Conservation (phyloP, 768 basidiomycete species). For the Chalciporus chontae region DNA sequence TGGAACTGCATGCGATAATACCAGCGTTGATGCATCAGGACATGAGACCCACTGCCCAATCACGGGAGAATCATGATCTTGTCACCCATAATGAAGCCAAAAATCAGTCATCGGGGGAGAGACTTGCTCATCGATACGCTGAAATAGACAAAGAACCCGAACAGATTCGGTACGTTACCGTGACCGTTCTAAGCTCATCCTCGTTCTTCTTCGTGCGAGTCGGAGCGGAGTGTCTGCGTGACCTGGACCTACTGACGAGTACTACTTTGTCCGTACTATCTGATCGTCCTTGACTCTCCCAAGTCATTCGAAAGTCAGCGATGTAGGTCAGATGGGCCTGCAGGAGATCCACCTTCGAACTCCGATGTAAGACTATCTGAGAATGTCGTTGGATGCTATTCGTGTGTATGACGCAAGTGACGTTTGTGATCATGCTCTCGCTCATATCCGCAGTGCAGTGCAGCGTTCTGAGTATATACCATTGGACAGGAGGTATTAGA, state of each 20-base stretch:
- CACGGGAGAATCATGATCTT: background rate
- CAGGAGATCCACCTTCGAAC: background rate
- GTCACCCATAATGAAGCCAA: conserved; percentile 10
- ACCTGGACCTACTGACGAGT: too few species aligned
- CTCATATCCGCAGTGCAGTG: background rate
- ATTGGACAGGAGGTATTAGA: background rate
- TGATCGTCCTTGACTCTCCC: conserved; percentile 3
- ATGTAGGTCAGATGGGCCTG: background rate
- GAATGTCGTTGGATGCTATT: background rate
- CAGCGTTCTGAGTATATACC: background rate
- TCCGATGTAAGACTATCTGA: background rate
- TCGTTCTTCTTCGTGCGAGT: conserved; percentile 9
- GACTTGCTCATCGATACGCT: background rate
- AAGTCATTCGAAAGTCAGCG: background rate
- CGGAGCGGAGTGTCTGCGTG: background rate
- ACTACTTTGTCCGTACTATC: conserved; percentile 1
- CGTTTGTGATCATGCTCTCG: background rate
- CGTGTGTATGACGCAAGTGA: background rate
- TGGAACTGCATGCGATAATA: background rate
- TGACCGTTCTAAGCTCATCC: background rate
- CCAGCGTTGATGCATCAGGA: background rate
- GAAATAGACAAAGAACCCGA: conserved; percentile 9
- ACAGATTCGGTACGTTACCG: conserved; percentile 8
- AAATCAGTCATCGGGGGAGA: conserved; percentile 8
- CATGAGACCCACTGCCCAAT: conserved; percentile 9